phyloP scores from a whole-genome alignment of 139 green algal genomes.

The Diplosphaera chodatii region DNA sequence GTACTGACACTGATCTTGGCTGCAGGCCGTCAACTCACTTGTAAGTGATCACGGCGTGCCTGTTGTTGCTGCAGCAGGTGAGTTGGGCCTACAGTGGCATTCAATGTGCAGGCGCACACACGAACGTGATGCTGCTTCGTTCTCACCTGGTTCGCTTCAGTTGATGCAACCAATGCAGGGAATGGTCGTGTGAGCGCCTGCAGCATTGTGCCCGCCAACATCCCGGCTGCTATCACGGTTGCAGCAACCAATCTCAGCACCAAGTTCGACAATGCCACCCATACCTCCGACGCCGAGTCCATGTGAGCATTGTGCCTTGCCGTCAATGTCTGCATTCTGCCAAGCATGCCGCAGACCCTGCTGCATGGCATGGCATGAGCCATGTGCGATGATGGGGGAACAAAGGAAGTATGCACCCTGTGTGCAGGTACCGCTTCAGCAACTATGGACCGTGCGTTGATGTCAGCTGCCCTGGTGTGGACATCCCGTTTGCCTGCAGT shows the following conservation, averaged over 20 bases:
- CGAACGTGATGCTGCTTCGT: too few species aligned
- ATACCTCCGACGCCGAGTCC: conserved; percentile 15
- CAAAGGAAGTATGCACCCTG: too few species aligned
- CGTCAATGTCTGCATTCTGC: too few species aligned
- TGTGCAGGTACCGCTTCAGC: conserved; percentile 18
- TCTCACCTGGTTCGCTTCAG: too few species aligned
- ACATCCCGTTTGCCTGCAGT: conserved; percentile 60
- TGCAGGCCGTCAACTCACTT: conserved; percentile 28
- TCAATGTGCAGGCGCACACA: background rate
- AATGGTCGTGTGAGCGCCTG: conserved; percentile 33
- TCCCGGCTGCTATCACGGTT: conserved; percentile 46
- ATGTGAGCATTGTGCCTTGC: too few species aligned
- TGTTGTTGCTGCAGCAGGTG: conserved; percentile 1
- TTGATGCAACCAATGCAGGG: conserved; percentile 11
- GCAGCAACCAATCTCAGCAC: conserved; percentile 32
- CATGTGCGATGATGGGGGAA: too few species aligned
- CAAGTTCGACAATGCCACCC: conserved; percentile 26
- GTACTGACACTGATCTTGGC: conserved; percentile 25
- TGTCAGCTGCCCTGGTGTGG: conserved; percentile 57
- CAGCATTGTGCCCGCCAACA: conserved; percentile 26
- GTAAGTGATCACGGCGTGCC: conserved; percentile 32
- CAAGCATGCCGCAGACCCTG: too few species aligned
- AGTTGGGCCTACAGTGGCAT: background rate
- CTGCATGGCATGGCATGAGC: too few species aligned
- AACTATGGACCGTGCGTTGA: conserved; percentile 58